phyloP scores from a whole-genome alignment of 768 basidiomycete species.

The Termitomyces sp. region DNA sequence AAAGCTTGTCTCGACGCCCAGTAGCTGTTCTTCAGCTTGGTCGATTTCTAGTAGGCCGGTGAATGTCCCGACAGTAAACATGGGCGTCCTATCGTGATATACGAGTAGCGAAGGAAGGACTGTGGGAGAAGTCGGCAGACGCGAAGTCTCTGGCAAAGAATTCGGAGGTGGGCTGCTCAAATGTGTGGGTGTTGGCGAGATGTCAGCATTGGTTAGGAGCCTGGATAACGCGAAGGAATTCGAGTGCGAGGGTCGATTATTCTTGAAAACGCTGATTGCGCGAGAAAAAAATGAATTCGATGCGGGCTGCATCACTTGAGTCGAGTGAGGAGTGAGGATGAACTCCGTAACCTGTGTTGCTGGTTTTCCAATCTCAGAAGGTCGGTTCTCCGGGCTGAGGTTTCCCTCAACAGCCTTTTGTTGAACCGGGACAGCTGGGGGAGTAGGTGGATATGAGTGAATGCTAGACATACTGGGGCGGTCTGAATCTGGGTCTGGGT shows the following conservation, averaged over 20 bases:
- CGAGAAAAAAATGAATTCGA: constrained; percentile 44
- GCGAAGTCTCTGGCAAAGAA: constrained; percentile 15
- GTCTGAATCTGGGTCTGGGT: constrained; percentile 17
- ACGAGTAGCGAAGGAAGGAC: constrained; percentile 42
- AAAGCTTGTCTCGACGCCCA: constrained; percentile 74
- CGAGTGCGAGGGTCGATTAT: constrained; percentile 49
- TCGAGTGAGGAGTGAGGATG: constrained; percentile 43
- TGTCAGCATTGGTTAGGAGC: constrained; percentile 21
- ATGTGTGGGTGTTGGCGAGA: constrained; percentile 34
- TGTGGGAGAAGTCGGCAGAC: constrained; percentile 11
- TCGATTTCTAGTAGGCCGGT: constrained; percentile 66
- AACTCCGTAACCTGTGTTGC: constrained; percentile 46
- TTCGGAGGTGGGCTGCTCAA: constrained; percentile 14
- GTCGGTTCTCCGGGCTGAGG: constrained; percentile 18
- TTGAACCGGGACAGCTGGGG: constrained; percentile 26
- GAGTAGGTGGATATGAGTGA: constrained; percentile 60
- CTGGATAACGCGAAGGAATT: constrained; percentile 57
- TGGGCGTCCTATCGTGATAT: constrained; percentile 70
- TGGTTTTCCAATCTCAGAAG: constrained; percentile 20
- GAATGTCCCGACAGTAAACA: constrained; percentile 51
- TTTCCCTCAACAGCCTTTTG: constrained; percentile 26
- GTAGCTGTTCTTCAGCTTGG: constrained; percentile 40
- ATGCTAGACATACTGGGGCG: constrained; percentile 31
- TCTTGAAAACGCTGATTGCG: constrained; percentile 44
- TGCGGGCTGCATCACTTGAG: constrained; percentile 27